Conservation (phyloP, 805 yeast species). For the Saccharomycopsis oosterbeekiorum region DNA sequence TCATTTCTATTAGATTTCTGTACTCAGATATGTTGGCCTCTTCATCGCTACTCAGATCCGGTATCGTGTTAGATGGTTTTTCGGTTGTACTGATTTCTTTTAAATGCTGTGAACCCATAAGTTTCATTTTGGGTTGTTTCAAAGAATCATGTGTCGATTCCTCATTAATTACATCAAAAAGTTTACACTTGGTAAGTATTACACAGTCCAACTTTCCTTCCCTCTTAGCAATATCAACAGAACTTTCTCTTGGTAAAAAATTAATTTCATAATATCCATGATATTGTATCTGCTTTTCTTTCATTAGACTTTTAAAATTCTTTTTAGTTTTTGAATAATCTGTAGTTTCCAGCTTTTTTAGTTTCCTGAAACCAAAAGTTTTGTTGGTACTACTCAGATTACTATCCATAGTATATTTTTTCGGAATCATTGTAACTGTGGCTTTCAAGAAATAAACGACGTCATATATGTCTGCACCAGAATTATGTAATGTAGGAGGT, state of each 20-base stretch:
- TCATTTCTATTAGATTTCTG: neutral
- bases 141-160: neutral
- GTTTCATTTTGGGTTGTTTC: neutral
- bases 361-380: neutral
- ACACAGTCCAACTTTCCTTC: neutral
- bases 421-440: neutral
- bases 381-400: neutral
- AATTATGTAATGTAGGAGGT: conserved; percentile 5
- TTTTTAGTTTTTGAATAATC: neutral
- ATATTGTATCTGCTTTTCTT: neutral
- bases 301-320: neutral
- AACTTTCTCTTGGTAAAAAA: conserved; percentile 11
- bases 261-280: conserved; percentile 5
- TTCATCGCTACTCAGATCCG: neutral
- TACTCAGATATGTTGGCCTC: neutral
- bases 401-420: neutral
- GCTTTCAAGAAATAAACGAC: conserved; percentile 7
- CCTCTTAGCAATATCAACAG: conserved; percentile 6
- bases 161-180: neutral
- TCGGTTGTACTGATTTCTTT: neutral
- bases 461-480: neutral
- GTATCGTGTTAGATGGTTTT: neutral
- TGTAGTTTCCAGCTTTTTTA: neutral
- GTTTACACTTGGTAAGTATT: neutral
- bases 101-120: neutral